Evolutionary conservation across 208 protist genomes (phyloP).

Genomic region (Trichomonas gallinae): DNA sequence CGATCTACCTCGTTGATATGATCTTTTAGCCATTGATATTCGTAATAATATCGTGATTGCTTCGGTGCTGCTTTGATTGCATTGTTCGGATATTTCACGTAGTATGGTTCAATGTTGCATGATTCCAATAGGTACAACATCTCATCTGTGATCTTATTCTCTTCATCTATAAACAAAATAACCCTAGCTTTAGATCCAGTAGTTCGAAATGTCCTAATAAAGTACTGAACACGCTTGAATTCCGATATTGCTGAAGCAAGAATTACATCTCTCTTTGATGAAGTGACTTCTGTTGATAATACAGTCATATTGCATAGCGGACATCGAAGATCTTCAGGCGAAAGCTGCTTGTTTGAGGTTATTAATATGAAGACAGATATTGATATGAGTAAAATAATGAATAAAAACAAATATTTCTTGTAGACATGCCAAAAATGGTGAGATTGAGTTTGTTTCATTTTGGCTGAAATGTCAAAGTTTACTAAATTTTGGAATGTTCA

Average conservation of each 20-base stretch:
- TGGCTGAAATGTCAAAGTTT: too few relatives aligned
- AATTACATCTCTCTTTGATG: background rate
- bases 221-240: background rate
- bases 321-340: background rate
- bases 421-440: too few relatives aligned
- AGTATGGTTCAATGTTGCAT: background rate
- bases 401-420: too few relatives aligned
- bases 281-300: background rate
- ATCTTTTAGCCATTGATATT: background rate
- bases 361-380: too few relatives aligned
- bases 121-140: background rate
- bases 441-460: too few relatives aligned
- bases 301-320: background rate
- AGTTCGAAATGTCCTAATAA: background rate
- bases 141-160: background rate
- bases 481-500: too few relatives aligned
- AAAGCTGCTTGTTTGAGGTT: too few relatives aligned
- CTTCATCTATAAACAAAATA: background rate
- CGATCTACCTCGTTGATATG: conserved; percentile 14
- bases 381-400: too few relatives aligned
- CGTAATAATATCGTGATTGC: background rate
- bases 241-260: background rate
- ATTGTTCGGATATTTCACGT: background rate
- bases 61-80: background rate
- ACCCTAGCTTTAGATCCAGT: background rate